Evolutionary conservation across 768 basidiomycete species (phyloP).

Genomic region (Termitomyces sp.): DNA sequence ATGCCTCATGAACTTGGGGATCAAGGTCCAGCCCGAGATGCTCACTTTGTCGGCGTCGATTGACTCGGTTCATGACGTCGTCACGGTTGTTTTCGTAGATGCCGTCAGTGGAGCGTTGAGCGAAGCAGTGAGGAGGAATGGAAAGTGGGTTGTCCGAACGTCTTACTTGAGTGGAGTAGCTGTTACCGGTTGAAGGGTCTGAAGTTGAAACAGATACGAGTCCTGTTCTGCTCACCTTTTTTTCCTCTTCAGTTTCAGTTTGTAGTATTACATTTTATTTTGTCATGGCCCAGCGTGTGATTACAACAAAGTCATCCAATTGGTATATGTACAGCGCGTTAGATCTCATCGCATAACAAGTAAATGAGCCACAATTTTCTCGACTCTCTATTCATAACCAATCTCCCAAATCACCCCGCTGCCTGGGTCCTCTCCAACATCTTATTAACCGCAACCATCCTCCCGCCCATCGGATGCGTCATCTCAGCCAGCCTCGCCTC

Average conservation of each 20-base stretch:
- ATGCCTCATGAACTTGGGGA: not conserved
- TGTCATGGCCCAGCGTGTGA: not conserved
- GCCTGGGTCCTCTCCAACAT: constrained; percentile 69
- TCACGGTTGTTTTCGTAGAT: not conserved
- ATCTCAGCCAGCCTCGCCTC: constrained; percentile 56
- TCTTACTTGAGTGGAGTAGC: not conserved
- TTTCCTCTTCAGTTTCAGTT: not conserved
- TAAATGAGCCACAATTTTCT: not conserved
- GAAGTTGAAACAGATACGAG: not conserved
- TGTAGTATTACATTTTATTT: not conserved
- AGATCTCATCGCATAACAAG: not conserved
- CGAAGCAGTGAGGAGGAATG: not conserved
- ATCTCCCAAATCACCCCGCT: constrained; percentile 31
- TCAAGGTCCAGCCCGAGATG: not conserved
- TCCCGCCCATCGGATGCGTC: constrained; percentile 39
- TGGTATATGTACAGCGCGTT: not conserved
- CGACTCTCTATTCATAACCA: too few species aligned
- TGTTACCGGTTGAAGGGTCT: not conserved
- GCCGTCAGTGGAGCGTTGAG: not conserved
- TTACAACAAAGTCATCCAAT: not conserved
- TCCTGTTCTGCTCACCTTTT: not conserved
- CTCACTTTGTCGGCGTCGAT: not conserved
- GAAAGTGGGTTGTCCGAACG: not conserved
- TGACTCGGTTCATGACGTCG: not conserved
- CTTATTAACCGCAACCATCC: constrained; percentile 60